Conservation (phyloP, 2,329 filamentous ascomycete genomes). For the Xylariaceae sp. region DNA sequence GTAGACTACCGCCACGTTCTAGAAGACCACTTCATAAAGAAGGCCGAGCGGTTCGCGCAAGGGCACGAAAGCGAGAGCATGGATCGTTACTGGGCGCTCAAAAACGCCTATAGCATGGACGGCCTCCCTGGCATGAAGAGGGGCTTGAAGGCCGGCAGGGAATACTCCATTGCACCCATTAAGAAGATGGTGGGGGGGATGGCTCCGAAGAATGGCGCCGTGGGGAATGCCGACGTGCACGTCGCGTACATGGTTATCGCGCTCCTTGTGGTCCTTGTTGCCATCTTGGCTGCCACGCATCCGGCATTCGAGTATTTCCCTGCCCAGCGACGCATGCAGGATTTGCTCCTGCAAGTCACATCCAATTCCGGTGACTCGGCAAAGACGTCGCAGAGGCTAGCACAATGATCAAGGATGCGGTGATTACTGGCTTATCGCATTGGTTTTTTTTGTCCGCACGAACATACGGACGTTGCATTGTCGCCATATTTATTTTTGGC, state of each 20-base stretch:
- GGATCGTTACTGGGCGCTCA: slow-evolving; percentile 40
- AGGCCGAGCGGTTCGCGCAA: slow-evolving; percentile 30
- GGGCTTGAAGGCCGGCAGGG: slow-evolving; percentile 30
- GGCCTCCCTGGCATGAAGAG: slow-evolving; percentile 37
- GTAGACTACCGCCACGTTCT: slow-evolving; percentile 36
- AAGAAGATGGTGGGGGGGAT: slow-evolving; percentile 40
- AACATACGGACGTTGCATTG: no score
- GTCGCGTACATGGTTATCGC: slow-evolving; percentile 21
- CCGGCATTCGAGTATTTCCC: slow-evolving; percentile 27
- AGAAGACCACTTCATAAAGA: slow-evolving; percentile 34
- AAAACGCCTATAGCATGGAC: slow-evolving; percentile 40
- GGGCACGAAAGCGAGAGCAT: slow-evolving; percentile 38
- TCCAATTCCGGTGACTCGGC: slow-evolving; percentile 12
- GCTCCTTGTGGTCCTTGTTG: slow-evolving; percentile 17
- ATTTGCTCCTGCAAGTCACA: slow-evolving; percentile 20
- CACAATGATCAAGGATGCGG: background rate
- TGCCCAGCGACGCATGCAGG: slow-evolving; percentile 25
- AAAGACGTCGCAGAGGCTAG: slow-evolving; percentile 4
- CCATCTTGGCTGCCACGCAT: slow-evolving; percentile 27
- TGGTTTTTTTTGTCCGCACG: no score
- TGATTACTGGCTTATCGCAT: no score
- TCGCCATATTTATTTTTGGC: no score
- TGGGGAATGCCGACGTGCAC: slow-evolving; percentile 8
- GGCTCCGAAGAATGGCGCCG: slow-evolving; percentile 27
- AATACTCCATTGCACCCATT: slow-evolving; percentile 35